Evolutionary conservation across 495 filamentous ascomycete species (phyloP), one percentile per base, ranked within the genome.

Genomic region (Neurospora sp.): DNA sequence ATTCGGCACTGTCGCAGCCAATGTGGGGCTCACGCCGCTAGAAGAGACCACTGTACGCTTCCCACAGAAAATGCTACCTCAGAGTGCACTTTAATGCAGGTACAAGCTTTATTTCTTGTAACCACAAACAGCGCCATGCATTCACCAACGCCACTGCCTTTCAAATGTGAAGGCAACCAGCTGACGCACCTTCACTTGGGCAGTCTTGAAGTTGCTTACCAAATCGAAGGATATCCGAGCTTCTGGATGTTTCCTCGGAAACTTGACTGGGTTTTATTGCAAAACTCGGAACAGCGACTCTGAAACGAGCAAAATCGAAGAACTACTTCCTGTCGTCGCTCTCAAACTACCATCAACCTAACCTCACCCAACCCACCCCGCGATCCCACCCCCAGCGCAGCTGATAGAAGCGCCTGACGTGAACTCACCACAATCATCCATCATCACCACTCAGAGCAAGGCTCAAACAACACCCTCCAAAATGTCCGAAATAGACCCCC

Each of bases 401-500:
- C 11, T 42, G 20, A n/a, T n/a, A n/a, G n/a, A n/a, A n/a, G n/a
- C n/a, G n/a, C n/a, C n/a, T n/a, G n/a, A n/a, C n/a, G n/a, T n/a
- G n/a, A n/a, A n/a, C 20, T 54, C 3, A 42, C 1, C 20, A 72
- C 8, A 31, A 14, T 7, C 46, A 23, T 54, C 16, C 23, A 11
- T 14, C 39, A 23, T 10, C n/a, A n/a, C 31, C 39, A 71, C 39
- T 0, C 39, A 23, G 70, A 71, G 27, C 40, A 72, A 60, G 38
- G 40, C 42, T 35, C 69, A 70, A 12, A 16, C 62, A 5, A 16
- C 40, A 23, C 11, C 18, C 41, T 14, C 37, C 80, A 86, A 81
- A 11, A 91, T 92, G 90, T 82, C 84, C 16, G 90, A 92, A 80
- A 77, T 87, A 70, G 93, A 96, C 73, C 80, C 93, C 18, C 82